phyloP scores from a whole-genome alignment of 2,329 filamentous ascomycete genomes.

The Corinectria fuckeliana region DNA sequence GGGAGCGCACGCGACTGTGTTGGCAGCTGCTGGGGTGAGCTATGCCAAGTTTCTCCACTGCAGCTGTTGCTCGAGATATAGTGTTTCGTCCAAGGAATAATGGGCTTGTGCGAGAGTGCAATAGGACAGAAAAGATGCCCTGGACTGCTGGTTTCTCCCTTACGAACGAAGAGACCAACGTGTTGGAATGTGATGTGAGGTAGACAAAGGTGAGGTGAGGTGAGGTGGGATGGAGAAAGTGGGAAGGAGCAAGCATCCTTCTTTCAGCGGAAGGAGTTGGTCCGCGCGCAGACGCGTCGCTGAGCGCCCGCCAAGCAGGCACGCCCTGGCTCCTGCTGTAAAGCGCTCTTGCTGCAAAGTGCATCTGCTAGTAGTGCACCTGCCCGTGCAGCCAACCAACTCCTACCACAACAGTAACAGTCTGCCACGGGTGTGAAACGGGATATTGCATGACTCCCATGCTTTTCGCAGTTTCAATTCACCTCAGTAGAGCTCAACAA shows the following conservation, averaged over 20 bases:
- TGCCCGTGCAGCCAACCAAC: too few relatives aligned
- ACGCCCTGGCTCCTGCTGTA: conserved; percentile 24
- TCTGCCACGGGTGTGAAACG: not conserved
- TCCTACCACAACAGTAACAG: not conserved
- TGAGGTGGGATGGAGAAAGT: conserved; percentile 24
- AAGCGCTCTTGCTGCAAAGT: not conserved
- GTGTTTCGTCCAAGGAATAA: not conserved
- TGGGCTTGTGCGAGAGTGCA: not conserved
- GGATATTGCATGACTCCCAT: not conserved
- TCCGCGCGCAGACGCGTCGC: conserved; percentile 34
- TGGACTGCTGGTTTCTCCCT: not conserved
- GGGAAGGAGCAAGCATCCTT: conserved; percentile 19
- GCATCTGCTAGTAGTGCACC: too few relatives aligned
- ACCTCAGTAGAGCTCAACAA: not conserved
- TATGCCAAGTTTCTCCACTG: conserved; percentile 6
- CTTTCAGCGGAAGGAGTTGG: conserved; percentile 20
- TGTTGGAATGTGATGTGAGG: conserved; percentile 2
- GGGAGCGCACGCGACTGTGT: conserved; percentile 9
- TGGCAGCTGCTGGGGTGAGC: conserved; percentile 6
- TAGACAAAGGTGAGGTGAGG: conserved; percentile 27
- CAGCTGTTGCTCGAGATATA: not conserved
- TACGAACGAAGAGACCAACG: conserved; percentile 4
- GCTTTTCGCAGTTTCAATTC: not conserved
- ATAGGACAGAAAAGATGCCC: not conserved
- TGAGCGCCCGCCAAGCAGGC: conserved; percentile 18